Percentiles rank a stretch among this genome's conserved stretches.
Conservation (phyloP, 2,329 filamentous ascomycete genomes). For the Exophiala viscosa region DNA sequence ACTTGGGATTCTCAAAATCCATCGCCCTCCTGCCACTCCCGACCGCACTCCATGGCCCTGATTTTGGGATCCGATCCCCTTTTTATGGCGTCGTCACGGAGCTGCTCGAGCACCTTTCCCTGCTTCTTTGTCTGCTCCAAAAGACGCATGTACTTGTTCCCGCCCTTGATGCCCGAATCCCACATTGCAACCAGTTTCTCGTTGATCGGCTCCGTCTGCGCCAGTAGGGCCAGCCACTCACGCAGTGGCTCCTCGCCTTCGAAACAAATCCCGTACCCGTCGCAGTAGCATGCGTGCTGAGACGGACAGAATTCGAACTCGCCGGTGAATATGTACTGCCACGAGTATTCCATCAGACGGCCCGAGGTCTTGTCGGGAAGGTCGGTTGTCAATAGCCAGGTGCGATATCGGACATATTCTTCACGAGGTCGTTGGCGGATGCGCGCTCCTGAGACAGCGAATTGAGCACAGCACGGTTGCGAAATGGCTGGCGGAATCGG, state of each 20-base stretch:
- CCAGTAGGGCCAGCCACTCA: constrained; percentile 45
- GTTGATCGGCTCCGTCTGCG: constrained; percentile 39
- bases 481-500: constrained; percentile 49
- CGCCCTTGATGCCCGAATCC: constrained; percentile 28
- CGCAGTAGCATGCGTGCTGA: constrained; percentile 59
- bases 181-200: constrained; percentile 40
- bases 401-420: constrained; percentile 56
- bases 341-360: constrained; percentile 61
- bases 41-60: constrained; percentile 51
- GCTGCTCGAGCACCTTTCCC: constrained; percentile 40
- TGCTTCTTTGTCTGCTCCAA: constrained; percentile 43
- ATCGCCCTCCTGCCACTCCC: constrained; percentile 54
- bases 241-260: constrained; percentile 48
- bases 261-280: constrained; percentile 62
- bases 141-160: constrained; percentile 38
- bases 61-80: constrained; percentile 51
- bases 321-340: constrained; percentile 61
- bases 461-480: constrained; percentile 63
- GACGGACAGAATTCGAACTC: constrained; percentile 42
- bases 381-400: constrained; percentile 59
- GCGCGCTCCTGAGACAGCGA: constrained; percentile 57
- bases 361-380: constrained; percentile 55
- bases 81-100: constrained; percentile 44
- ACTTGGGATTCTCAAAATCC: constrained; percentile 42
- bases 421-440: constrained; percentile 53